Conservation (phyloP, 192 early-diverging fungal genomes). For the Helicostylum pulchrum region DNA sequence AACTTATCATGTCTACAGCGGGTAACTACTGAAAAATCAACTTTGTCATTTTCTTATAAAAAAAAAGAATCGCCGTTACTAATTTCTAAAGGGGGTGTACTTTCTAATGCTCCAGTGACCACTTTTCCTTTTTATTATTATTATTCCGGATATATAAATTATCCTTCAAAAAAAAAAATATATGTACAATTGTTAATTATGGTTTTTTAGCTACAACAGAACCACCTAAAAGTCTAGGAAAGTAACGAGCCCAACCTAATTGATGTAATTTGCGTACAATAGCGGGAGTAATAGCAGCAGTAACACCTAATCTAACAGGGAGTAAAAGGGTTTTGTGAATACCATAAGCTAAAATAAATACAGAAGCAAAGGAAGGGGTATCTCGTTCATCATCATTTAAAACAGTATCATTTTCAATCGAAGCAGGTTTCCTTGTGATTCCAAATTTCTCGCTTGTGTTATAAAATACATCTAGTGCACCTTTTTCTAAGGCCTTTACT, state of each 20-base stretch:
- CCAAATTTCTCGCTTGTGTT: slow-evolving; percentile 9
- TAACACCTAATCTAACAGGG: slow-evolving; percentile 53
- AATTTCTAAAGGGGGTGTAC: too few relatives aligned
- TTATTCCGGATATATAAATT: too few relatives aligned
- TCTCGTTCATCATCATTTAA: not conserved
- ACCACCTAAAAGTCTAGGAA: slow-evolving; percentile 17
- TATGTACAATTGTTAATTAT: not conserved
- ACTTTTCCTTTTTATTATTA: too few relatives aligned
- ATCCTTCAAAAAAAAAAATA: too few relatives aligned
- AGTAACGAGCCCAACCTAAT: slow-evolving; percentile 42
- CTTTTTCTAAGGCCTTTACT: slow-evolving; percentile 44
- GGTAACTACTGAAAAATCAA: too few relatives aligned
- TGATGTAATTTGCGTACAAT: slow-evolving; percentile 49
- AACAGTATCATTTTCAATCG: not conserved
- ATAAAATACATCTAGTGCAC: slow-evolving; percentile 33
- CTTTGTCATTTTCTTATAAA: too few relatives aligned
- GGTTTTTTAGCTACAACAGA: slow-evolving; percentile 6
- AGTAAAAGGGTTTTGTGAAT: slow-evolving; percentile 57
- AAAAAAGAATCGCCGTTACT: too few relatives aligned
- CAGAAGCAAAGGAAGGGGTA: slow-evolving; percentile 41
- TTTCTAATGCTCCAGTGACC: too few relatives aligned
- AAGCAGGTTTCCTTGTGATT: not conserved
- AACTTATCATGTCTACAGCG: too few relatives aligned
- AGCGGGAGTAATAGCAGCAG: slow-evolving; percentile 50
- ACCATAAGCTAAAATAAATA: slow-evolving; percentile 55